Base-by-base conservation (phyloP, 257 asterid species). In the Nyctanthes arbortristis region DNA sequence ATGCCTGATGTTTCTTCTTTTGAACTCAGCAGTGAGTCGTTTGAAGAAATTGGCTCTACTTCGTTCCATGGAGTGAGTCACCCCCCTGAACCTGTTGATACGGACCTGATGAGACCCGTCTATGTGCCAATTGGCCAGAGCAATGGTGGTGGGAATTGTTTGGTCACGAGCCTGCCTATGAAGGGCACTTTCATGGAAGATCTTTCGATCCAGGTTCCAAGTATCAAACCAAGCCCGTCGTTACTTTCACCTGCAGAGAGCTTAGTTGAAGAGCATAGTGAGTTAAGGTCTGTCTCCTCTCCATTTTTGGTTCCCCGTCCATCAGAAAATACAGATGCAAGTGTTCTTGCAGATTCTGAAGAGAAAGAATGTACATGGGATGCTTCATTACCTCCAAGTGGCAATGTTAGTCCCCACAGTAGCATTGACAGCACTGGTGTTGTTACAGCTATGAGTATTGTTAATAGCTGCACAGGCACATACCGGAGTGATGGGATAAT, bases 61-160 rank as follows among this genome's bases (percentile, higher is more conserved):
- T 85, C 96, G 4, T 92, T 92, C 75, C 90, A 84, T 70, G 97
- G 96, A 61, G 97, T 73, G 65, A 89, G 91, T 65, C 97, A 89
- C 61, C 97, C 97, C 20, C 85, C 87, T 4, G 96, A 89, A 70
- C 97, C 96, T 2, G 75, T 84, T 32, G 97, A 89, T 58, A 55
- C 68, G 1, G 91, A 87, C 77, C 76, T 83, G 16, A 85, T 89
- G 94, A 87, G 85, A 72, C 96, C 95, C 5, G 89, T 92, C 8
- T 86, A 75, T 72, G 80, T 92, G 32, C 89, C 97, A 0, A 84
- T 92, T 70, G 84, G 85, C 54, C 84, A 83, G 68, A 85, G 71
- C 40, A 82, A 81, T 29, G 75, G 68, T 45, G 93, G 76, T 60
- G 84, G 81, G 14, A 84, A 82, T 71, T 79, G 84, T 72, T 71